These are phyloP conservation scores for Diaporthe amygdali DNA, from an alignment of 2,329 filamentous ascomycete species.

Conservation along the genomic window DNA sequence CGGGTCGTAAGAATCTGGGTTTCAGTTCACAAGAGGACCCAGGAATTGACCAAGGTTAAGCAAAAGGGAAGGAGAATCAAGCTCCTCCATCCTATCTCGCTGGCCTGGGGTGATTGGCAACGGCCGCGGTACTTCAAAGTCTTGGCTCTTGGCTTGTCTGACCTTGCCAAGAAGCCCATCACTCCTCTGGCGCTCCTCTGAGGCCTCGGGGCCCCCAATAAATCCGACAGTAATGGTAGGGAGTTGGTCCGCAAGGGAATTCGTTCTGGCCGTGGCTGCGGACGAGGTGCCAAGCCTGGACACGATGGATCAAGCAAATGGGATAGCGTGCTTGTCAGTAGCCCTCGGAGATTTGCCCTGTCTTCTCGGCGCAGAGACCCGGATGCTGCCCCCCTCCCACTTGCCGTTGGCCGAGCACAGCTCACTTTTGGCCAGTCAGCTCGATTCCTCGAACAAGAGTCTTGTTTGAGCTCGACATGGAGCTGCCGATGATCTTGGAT, in stretches of 20 bases:
- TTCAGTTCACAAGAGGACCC: not conserved
- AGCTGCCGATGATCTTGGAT: not conserved
- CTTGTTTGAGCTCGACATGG: not conserved
- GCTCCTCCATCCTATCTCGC: not conserved
- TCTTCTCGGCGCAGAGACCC: not conserved
- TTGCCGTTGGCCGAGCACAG: not conserved
- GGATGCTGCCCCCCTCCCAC: not conserved
- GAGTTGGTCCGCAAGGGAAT: not conserved
- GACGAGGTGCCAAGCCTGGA: constrained; percentile 1
- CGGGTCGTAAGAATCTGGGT: not conserved
- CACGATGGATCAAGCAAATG: constrained; percentile 3
- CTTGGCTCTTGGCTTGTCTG: constrained; percentile 23
- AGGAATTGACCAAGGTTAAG: not conserved
- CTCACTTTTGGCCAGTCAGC: not conserved
- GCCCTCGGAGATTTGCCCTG: constrained; percentile 10
- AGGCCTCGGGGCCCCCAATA: not conserved
- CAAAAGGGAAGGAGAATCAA: not conserved
- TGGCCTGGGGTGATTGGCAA: not conserved
- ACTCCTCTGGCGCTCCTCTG: constrained; percentile 11
- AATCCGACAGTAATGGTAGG: constrained; percentile 7
- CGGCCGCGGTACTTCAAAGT: not conserved
- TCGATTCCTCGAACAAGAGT: no score
- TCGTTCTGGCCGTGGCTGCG: not conserved
- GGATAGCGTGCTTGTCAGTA: constrained; percentile 6
- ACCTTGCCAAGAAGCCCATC: constrained; percentile 20